Percentiles rank a stretch among this genome's conserved stretches.
These are phyloP conservation scores for Microdochium trichocladiopsis DNA, from an alignment of 2,329 filamentous ascomycete genomes.

Conservation along the genomic window DNA sequence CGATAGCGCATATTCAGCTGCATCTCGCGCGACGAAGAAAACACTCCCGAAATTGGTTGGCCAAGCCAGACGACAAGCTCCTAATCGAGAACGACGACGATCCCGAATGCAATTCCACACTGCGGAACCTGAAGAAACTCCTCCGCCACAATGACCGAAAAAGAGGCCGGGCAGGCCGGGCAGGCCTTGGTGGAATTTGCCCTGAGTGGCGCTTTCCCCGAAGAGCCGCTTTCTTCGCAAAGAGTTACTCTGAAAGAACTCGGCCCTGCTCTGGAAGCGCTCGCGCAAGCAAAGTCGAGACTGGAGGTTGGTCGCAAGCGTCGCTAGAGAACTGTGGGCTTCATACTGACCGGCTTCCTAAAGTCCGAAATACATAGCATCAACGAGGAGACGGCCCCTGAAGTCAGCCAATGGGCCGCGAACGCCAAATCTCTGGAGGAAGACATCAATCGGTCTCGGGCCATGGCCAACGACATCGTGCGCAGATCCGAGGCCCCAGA, in stretches of 20 bases:
- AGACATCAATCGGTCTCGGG: conserved; percentile 75
- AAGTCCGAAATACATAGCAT: conserved; percentile 67
- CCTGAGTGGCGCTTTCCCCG: conserved; percentile 35
- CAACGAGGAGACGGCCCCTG: conserved; percentile 68
- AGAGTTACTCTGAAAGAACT: conserved; percentile 26
- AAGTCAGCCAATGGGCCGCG: conserved; percentile 79
- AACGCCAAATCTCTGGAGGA: conserved; percentile 79
- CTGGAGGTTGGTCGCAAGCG: conserved; percentile 30
- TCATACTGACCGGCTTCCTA: conserved; percentile 3
- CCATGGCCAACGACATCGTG: conserved; percentile 74
- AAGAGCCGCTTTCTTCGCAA: conserved; percentile 34
- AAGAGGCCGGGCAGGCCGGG: conserved; percentile 29
- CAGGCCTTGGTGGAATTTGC: conserved; percentile 60
- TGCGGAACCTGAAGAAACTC: not conserved
- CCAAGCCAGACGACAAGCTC: no score
- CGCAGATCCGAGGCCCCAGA: conserved; percentile 62
- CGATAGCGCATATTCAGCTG: no score
- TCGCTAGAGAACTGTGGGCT: not conserved
- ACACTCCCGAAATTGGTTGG: no score
- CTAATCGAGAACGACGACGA: not conserved
- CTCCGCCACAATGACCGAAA: conserved; percentile 18
- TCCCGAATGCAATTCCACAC: no score
- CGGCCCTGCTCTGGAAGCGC: conserved; percentile 29
- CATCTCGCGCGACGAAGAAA: no score
- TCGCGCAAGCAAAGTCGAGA: conserved; percentile 32